Evolutionary conservation across 1,139 yeast species (phyloP).

Genomic region (Debaryomyces psychrophilus): DNA sequence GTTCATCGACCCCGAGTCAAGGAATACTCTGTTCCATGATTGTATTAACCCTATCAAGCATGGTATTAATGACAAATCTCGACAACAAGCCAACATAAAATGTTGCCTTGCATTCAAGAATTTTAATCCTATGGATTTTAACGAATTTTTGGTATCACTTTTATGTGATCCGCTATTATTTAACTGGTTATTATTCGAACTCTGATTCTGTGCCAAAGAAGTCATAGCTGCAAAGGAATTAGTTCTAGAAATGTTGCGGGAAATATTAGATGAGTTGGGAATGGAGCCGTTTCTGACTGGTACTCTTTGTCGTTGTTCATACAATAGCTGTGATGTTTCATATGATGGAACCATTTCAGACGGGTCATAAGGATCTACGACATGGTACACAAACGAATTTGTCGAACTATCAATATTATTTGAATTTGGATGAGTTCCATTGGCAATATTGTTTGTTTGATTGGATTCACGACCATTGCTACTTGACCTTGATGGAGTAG

Average conservation of each 20-base stretch:
- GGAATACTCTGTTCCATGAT: constrained; percentile 54
- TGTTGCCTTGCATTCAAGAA: constrained; percentile 77
- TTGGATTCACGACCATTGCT: constrained; percentile 12
- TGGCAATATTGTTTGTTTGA: neutral
- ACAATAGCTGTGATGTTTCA: constrained; percentile 46
- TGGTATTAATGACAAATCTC: constrained; percentile 73
- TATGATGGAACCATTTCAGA: constrained; percentile 48
- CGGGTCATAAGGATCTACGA: constrained; percentile 29
- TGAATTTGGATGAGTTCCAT: constrained; percentile 4
- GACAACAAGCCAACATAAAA: constrained; percentile 67
- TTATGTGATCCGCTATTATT: constrained; percentile 8
- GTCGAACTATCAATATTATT: neutral
- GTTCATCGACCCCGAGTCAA: constrained; percentile 24
- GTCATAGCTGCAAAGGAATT: constrained; percentile 15
- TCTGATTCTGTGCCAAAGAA: neutral
- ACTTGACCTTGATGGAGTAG: constrained; percentile 19
- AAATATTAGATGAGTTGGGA: constrained; percentile 11
- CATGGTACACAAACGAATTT: constrained; percentile 2
- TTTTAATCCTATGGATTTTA: constrained; percentile 64
- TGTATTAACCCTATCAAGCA: constrained; percentile 59
- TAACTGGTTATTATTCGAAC: neutral
- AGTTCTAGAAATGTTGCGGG: constrained; percentile 18
- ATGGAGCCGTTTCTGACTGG: constrained; percentile 11
- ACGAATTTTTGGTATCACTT: constrained; percentile 20
- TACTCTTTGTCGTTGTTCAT: constrained; percentile 20